A percentile compares a stretch with the other conserved stretches of the same genome.
These are phyloP conservation scores for Fusarium fujikuroi DNA, from an alignment of 2,329 filamentous ascomycete genomes.

Conservation along the genomic window DNA sequence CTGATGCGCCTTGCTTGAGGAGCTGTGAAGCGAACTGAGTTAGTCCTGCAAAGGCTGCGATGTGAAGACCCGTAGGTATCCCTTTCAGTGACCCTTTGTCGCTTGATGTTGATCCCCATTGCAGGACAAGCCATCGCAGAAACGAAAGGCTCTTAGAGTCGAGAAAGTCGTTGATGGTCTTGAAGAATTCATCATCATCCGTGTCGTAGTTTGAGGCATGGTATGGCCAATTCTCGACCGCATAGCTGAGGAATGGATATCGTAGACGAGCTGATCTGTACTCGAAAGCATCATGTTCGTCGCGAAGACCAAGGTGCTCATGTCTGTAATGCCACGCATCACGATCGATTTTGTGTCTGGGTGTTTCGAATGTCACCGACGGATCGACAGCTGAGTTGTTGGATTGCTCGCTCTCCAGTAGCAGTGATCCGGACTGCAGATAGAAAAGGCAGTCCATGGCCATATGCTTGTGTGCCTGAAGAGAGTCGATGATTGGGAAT, in stretches of 20 bases:
- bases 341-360: not conserved
- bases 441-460: conserved; percentile 29
- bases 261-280: conserved; percentile 33
- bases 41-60: conserved; percentile 36
- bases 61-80: conserved; percentile 31
- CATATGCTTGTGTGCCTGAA: conserved; percentile 35
- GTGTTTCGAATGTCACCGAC: conserved; percentile 2
- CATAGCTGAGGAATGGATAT: conserved; percentile 35
- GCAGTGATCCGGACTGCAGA: conserved; percentile 31
- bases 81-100: not conserved
- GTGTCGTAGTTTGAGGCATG: conserved; percentile 35
- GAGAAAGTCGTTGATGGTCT: conserved; percentile 7
- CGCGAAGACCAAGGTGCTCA: not conserved
- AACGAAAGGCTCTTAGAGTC: conserved; percentile 10
- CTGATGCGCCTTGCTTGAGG: not conserved
- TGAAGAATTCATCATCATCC: conserved; percentile 22
- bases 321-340: not conserved
- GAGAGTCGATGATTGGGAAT: conserved; percentile 32
- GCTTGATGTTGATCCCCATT: conserved; percentile 26
- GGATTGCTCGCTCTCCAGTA: conserved; percentile 8
- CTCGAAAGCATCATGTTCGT: not conserved
- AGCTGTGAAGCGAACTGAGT: conserved; percentile 16
- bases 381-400: not conserved
- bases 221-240: conserved; percentile 39
- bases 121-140: conserved; percentile 30